phyloP scores from a whole-genome alignment of 2,329 filamentous ascomycete genomes.

The Septoria linicola region DNA sequence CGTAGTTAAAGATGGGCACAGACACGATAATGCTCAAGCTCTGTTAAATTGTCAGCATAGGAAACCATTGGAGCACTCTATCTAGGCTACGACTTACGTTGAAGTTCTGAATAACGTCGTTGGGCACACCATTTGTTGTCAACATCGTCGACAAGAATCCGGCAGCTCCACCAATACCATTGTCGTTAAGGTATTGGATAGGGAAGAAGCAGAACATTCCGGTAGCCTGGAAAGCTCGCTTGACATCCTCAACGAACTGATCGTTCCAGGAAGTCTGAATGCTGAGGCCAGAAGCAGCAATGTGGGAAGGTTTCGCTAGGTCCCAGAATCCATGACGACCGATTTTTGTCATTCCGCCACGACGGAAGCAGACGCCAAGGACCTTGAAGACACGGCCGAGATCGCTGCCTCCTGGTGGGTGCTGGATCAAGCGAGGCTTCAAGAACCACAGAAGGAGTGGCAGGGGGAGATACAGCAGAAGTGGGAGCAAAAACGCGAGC shows the following conservation, averaged over 20 bases:
- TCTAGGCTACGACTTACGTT: not conserved
- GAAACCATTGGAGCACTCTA: not conserved
- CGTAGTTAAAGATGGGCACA: conserved; percentile 45
- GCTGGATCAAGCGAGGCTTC: conserved; percentile 33
- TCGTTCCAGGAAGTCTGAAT: conserved; percentile 57
- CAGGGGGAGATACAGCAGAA: conserved; percentile 60
- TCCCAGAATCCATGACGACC: conserved; percentile 32
- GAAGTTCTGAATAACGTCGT: conserved; percentile 47
- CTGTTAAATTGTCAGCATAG: conserved; percentile 18
- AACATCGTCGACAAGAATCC: conserved; percentile 32
- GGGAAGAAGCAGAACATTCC: conserved; percentile 61
- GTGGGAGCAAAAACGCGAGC: conserved; percentile 61
- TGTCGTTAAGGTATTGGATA: conserved; percentile 42
- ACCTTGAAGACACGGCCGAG: conserved; percentile 29
- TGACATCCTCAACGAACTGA: conserved; percentile 68
- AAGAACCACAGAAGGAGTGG: conserved; percentile 30
- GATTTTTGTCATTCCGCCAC: conserved; percentile 20
- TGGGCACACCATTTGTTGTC: conserved; percentile 42
- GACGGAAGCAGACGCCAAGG: conserved; percentile 23
- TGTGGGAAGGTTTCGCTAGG: conserved; percentile 31
- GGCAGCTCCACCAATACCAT: conserved; percentile 35
- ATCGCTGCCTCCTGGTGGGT: conserved; percentile 30
- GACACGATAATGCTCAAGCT: conserved; percentile 48
- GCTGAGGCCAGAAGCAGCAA: conserved; percentile 26
- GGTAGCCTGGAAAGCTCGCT: conserved; percentile 51